phyloP scores from a whole-genome alignment of 2,329 filamentous ascomycete species.

The Pseudopithomyces chartarum region DNA sequence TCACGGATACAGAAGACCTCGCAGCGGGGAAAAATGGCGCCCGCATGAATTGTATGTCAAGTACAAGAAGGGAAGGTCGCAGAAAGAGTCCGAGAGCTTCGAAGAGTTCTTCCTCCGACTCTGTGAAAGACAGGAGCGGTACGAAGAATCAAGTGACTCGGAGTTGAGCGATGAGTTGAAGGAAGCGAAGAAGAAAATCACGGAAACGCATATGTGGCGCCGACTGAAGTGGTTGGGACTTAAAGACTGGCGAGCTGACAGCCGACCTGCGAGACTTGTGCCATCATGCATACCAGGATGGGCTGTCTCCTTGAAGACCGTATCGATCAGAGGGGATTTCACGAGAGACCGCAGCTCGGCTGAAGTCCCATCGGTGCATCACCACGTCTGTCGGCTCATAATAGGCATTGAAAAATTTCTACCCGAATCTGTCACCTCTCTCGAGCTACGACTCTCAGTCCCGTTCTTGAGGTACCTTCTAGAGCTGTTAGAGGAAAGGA shows the following conservation, averaged over 20 bases:
- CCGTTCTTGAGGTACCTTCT: slow-evolving; percentile 20
- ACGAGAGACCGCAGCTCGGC: slow-evolving; percentile 1
- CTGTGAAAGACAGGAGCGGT: not conserved
- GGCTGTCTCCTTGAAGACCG: slow-evolving; percentile 19
- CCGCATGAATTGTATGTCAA: not conserved
- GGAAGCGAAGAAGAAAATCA: not conserved
- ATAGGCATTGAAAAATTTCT: slow-evolving; percentile 3
- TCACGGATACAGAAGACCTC: not conserved
- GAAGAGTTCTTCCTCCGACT: slow-evolving; percentile 4
- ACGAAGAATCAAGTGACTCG: not conserved
- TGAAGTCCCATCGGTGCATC: slow-evolving; percentile 7
- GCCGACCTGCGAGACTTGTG: slow-evolving; percentile 2
- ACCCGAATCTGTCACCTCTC: slow-evolving; percentile 13
- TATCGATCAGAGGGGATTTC: slow-evolving; percentile 27
- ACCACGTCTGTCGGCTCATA: slow-evolving; percentile 22
- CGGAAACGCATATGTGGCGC: not conserved
- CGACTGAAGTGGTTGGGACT: slow-evolving; percentile 27
- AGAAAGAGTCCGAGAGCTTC: not conserved
- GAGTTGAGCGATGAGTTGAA: not conserved
- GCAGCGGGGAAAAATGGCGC: not conserved
- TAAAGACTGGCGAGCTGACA: slow-evolving; percentile 14
- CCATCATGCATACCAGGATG: not conserved
- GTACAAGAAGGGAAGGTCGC: not conserved
- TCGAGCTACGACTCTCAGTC: slow-evolving; percentile 28
- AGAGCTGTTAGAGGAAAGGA: slow-evolving; percentile 5